Evolutionary conservation across 129 eudicot species (phyloP).

Genomic region (Saussurea involucrata): DNA sequence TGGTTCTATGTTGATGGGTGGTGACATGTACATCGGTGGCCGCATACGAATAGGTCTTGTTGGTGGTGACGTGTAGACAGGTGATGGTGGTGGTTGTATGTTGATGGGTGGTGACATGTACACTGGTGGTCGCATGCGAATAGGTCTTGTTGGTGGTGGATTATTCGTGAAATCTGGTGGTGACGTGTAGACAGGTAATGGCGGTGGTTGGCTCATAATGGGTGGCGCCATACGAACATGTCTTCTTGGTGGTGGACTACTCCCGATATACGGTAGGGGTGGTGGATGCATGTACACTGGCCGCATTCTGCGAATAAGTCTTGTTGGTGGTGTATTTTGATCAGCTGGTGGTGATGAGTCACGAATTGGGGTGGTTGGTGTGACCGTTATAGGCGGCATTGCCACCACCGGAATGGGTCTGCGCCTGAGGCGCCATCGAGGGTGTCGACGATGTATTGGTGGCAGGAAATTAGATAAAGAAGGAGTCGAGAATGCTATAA

Average conservation of each 20-base stretch:
- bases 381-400: not conserved
- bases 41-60: not conserved
- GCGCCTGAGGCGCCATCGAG: not conserved
- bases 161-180: not conserved
- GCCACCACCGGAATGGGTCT: conserved; percentile 5
- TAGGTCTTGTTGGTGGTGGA: conserved; percentile 9
- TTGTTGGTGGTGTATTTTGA: not conserved
- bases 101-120: not conserved
- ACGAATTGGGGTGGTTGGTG: not conserved
- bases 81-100: not conserved
- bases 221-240: not conserved
- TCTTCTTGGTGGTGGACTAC: not conserved
- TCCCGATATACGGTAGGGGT: not conserved
- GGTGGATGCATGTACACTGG: not conserved
- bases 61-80: not conserved
- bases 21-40: not conserved
- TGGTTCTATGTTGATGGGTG: not conserved
- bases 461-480: conserved; percentile 20
- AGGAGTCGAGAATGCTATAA: conserved; percentile 23
- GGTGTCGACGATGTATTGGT: not conserved
- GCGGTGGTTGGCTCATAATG: not conserved
- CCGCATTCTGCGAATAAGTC: not conserved
- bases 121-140: not conserved
- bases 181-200: not conserved
- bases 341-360: not conserved